Base-by-base conservation (phyloP, 202 grass and related monocot genomes). In the Hordeum pubiflorum region DNA sequence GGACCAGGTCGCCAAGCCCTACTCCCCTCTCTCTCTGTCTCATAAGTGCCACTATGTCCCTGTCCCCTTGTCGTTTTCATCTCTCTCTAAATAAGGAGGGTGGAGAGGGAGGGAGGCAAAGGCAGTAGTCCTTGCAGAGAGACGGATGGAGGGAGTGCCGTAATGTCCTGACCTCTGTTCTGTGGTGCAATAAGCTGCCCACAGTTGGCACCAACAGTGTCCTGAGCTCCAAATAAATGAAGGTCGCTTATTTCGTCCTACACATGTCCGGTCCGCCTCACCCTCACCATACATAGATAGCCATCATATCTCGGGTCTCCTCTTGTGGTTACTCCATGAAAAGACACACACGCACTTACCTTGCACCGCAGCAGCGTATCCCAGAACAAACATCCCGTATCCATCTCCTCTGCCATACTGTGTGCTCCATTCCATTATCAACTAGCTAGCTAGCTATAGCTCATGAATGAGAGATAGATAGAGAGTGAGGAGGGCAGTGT, bases 11-110 rank as follows among this genome's bases (percentile, higher is more conserved):
- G 8, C 15, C 29, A 66, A 69, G 69, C 40, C 80, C 86, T 69
- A 83, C 38, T 17, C 5, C 5, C 4, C 20, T 26, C 32, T 56
- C 77, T 66, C 69, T 86, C 74, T 79, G 58, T 74, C 67, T 83
- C 79, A 87, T 80, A 85, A 85, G 77, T 76, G 77, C 56, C 63
- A 72, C 63, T 44, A 72, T 72, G 82, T 77, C 72, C 20, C 14
- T 85, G 82, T 89, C 82, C 72, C 78, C 72, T 77, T 72, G 82
- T 89, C 87, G 72, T 81, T 56, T 85, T 85, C 71, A 27, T 4
- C 31, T 27, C 22, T 61, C 57, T 69, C 56, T 40, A 44, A 70
- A 12, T 7, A 52, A 32, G 12, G 9, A 82, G n/a, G 26, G 5
- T 31, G 40, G 43, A 10, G 5, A 9, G 2, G 6, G 32, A 32